phyloP scores from a whole-genome alignment of 2,329 filamentous ascomycete species.

The Diaporthe longicolla region DNA sequence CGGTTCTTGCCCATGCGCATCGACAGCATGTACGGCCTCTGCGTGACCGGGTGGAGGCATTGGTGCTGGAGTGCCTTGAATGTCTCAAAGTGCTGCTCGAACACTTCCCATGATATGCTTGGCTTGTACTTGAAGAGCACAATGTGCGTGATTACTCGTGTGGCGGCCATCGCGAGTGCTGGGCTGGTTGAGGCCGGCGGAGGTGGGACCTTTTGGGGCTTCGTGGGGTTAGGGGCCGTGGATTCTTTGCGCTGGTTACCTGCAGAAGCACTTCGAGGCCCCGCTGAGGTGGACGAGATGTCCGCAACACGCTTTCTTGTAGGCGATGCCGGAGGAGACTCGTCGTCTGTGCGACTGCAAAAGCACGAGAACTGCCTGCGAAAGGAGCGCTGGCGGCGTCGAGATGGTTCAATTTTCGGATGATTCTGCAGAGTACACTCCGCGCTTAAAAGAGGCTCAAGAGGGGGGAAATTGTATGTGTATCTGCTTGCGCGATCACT shows the following conservation, averaged over 20 bases:
- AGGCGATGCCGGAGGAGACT: not conserved
- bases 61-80: slow-evolving; percentile 11
- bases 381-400: not conserved
- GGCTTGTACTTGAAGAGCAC: slow-evolving; percentile 30
- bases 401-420: not conserved
- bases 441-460: not conserved
- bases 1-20: slow-evolving; percentile 31
- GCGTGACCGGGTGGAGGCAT: slow-evolving; percentile 24
- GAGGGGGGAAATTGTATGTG: not conserved
- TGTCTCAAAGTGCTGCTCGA: slow-evolving; percentile 15
- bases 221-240: not conserved
- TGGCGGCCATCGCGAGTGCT: not conserved
- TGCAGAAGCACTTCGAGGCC: not conserved
- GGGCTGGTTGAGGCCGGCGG: not conserved
- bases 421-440: slow-evolving; percentile 11
- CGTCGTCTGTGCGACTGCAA: not conserved
- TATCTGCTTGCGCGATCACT: not conserved
- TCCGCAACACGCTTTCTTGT: not conserved
- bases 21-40: slow-evolving; percentile 13
- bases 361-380: slow-evolving; percentile 17
- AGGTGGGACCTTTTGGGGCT: not conserved
- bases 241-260: not conserved
- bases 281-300: not conserved
- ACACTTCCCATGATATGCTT: slow-evolving; percentile 17
- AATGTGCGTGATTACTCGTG: slow-evolving; percentile 17